Conservation (phyloP, 164 flowering plant species). For the Platanus orientalis region DNA sequence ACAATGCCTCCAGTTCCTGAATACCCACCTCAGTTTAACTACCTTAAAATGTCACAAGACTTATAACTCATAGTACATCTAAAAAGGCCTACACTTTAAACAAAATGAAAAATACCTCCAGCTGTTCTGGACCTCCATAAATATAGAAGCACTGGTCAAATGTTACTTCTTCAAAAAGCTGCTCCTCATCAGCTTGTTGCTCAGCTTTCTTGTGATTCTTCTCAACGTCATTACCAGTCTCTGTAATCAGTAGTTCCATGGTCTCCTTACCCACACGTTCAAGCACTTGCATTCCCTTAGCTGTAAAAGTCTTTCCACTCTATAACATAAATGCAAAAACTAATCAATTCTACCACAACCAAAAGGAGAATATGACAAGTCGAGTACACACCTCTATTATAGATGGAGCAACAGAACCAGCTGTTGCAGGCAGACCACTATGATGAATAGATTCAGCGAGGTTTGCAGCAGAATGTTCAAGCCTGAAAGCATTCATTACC, state of each 20-base stretch:
- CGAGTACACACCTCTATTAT: constrained; percentile 56
- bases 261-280: constrained; percentile 93
- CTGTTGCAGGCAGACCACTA: constrained; percentile 45
- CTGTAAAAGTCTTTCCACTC: constrained; percentile 90
- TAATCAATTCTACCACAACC: constrained; percentile 12
- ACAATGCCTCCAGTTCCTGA: constrained; percentile 95
- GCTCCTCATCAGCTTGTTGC: constrained; percentile 49
- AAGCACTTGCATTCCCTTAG: constrained; percentile 91
- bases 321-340: constrained; percentile 21
- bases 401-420: constrained; percentile 76
- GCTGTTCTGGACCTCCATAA: constrained; percentile 97
- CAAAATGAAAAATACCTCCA: constrained; percentile 62
- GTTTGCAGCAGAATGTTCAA: constrained; percentile 75
- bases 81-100: constrained; percentile 2
- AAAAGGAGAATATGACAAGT: constrained; percentile 4
- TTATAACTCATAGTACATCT: not conserved
- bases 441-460: constrained; percentile 72
- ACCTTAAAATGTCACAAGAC: constrained; percentile 1
- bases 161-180: constrained; percentile 70
- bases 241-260: constrained; percentile 80
- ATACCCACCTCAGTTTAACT: constrained; percentile 13
- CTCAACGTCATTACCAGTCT: constrained; percentile 82
- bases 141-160: constrained; percentile 97
- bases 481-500: constrained; percentile 38
- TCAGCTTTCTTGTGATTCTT: constrained; percentile 37